These are phyloP conservation scores for Prunus kanzakura DNA, from an alignment of 306 rosid genomes.

Conservation along the genomic window DNA sequence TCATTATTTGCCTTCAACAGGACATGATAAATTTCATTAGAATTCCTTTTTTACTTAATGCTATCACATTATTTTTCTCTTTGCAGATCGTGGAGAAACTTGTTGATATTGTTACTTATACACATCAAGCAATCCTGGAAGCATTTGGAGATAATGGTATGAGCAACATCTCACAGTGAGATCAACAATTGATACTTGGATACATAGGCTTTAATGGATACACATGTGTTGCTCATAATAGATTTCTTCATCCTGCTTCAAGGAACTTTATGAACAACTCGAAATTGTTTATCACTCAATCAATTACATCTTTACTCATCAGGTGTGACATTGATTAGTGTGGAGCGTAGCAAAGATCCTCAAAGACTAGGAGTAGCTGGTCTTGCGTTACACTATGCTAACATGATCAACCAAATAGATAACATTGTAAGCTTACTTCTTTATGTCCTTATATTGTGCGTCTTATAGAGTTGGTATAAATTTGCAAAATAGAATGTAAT, in stretches of 20 bases:
- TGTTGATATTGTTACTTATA: slow-evolving; percentile 54
- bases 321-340: slow-evolving; percentile 29
- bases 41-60: slow-evolving; percentile 11
- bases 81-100: slow-evolving; percentile 93
- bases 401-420: slow-evolving; percentile 74
- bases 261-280: not conserved
- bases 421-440: slow-evolving; percentile 57
- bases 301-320: not conserved
- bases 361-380: slow-evolving; percentile 80
- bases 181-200: not conserved
- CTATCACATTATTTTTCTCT: slow-evolving; percentile 22
- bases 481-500: slow-evolving; percentile 12
- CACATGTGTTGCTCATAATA: not conserved
- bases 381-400: slow-evolving; percentile 94
- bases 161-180: slow-evolving; percentile 20
- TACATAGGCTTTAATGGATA: not conserved
- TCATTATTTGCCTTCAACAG: not conserved
- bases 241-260: not conserved
- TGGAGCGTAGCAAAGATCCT: slow-evolving; percentile 34
- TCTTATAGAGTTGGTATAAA: slow-evolving; percentile 12
- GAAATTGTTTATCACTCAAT: not conserved
- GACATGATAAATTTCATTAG: not conserved
- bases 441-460: not conserved
- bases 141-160: slow-evolving; percentile 67
- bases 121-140: slow-evolving; percentile 63